Conservation (phyloP, 225 moss, liverwort and hornwort species). For the Climacium dendroides region DNA sequence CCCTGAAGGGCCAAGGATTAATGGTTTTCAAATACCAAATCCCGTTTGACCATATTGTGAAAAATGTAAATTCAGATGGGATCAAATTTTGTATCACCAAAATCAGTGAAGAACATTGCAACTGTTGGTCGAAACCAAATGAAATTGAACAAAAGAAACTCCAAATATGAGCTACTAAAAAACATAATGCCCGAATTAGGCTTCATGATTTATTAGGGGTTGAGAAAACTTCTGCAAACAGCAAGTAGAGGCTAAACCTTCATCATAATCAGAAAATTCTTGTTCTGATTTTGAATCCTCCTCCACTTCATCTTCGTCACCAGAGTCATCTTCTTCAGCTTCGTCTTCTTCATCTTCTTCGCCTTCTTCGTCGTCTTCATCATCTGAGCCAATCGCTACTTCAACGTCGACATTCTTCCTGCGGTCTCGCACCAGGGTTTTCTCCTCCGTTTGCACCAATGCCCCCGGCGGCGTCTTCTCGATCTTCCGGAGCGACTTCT, state of each 20-base stretch:
- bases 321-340: neutral
- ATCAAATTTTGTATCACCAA: neutral
- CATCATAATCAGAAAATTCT: constrained; percentile 46
- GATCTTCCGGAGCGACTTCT: constrained; percentile 35
- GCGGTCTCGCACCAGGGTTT: neutral
- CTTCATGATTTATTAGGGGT: neutral
- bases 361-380: neutral
- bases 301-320: constrained; percentile 1
- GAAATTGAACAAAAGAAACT: neutral
- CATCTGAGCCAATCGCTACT: neutral
- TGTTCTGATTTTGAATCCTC: constrained; percentile 4
- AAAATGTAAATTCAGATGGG: neutral
- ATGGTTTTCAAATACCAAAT: neutral
- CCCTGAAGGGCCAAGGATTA: neutral
- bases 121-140: neutral
- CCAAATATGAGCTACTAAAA: neutral
- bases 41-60: neutral
- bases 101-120: neutral
- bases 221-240: neutral
- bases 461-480: constrained; percentile 26
- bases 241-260: constrained; percentile 7
- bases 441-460: neutral
- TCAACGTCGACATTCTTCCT: neutral
- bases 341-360: neutral
- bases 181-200: neutral